Evolutionary conservation across 192 early-diverging fungal species (phyloP), one percentile per base, ranked within the genome.

Genomic region (Mortierella hygrophila): DNA sequence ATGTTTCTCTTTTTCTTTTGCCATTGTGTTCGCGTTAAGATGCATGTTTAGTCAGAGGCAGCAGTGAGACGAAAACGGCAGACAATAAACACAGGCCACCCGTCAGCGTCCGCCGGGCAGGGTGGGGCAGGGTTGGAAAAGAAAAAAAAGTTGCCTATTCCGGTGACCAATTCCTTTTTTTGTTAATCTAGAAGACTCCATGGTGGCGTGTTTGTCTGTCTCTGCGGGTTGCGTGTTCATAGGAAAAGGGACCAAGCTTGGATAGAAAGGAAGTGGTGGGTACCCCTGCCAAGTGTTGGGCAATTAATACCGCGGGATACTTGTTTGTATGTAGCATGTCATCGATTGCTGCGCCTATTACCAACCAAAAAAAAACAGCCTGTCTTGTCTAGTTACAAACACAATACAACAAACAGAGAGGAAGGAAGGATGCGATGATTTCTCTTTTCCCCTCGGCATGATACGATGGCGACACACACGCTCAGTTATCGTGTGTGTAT

Each of bases 121-220:
- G 60, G 16, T 23, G 26, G 26, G 29, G 11, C 44, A 46, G 11
- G 11, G 44, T 46, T 15, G 44, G 11, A 15, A 46, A 46, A 65
- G 60, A 4, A 15, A 15, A 26, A 32, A 65, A 29, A 65, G 13
- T 32, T 65, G 26, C 60, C 29, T 65, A 26, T 65, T 65, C 29
- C 32, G 60, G 60, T 15, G 29, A 65, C 60, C 60, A 65, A 35
- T 65, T 65, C 26, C 23, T 26, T 11, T 65, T 29, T 29, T 29
- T 65, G 35, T 65, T 26, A 26, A 29, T 65, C 60, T 65, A 65
- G 60, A 65, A 65, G 60, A 15, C 60, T 65, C 60, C 60, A 65
- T 32, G 60, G 60, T 32, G 60, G 60, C 60, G 26, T 65, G 60
- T 29, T 9, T 32, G 26, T 29, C 26, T 32, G 26, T n/a, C 29